Evolutionary conservation across 352 stramenopile species (phyloP).

Genomic region (Globisporangium heterothallicum): DNA sequence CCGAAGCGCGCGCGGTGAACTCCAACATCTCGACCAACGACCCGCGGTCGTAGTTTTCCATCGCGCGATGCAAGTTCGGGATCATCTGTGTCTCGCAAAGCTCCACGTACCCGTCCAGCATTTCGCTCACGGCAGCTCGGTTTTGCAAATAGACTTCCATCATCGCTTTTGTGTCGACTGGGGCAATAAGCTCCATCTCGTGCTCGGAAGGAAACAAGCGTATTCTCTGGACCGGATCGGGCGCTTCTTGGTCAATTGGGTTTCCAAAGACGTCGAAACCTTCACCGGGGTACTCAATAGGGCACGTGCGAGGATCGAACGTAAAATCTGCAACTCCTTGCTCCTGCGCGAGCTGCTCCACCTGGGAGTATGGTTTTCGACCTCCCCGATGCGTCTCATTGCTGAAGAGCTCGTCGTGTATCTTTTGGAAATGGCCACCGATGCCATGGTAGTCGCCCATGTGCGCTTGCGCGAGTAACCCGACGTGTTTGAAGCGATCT

Average conservation of each 20-base stretch:
- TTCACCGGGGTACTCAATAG: conserved; percentile 25
- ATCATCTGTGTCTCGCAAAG: conserved; percentile 47
- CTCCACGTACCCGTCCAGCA: conserved; percentile 65
- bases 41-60: conserved; percentile 34
- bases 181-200: conserved; percentile 52
- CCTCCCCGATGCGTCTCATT: not conserved
- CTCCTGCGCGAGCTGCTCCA: conserved; percentile 17
- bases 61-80: conserved; percentile 31
- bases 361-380: conserved; percentile 9
- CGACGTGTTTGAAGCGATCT: conserved; percentile 63
- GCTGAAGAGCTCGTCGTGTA: conserved; percentile 37
- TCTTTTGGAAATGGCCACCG: conserved; percentile 54
- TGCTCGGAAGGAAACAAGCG: conserved; percentile 42
- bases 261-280: conserved; percentile 32
- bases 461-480: conserved; percentile 39
- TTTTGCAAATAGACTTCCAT: conserved; percentile 59
- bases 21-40: conserved; percentile 59
- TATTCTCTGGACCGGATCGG: conserved; percentile 1
- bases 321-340: conserved; percentile 9
- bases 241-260: conserved; percentile 18
- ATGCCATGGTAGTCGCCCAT: conserved; percentile 37
- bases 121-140: conserved; percentile 48
- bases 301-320: conserved; percentile 16
- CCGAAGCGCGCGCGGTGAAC: conserved; percentile 53
- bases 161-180: conserved; percentile 51